Evolutionary conservation across 1,139 yeast genomes (phyloP), one percentile per base, ranked within the genome.

Genomic region (Diutina siamensis): DNA sequence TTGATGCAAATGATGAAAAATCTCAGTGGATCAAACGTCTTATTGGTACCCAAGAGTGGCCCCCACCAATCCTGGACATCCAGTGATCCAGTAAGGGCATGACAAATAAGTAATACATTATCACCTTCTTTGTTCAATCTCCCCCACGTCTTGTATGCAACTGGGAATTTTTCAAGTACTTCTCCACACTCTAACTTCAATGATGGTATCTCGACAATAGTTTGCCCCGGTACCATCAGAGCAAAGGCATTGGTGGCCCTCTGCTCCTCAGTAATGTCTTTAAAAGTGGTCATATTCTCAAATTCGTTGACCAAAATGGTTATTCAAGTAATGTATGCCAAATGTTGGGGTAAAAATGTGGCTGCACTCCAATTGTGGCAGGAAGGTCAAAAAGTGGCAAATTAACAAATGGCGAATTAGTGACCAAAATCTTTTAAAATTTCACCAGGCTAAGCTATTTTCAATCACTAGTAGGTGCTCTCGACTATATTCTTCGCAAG

Each of bases 41-140:
- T 75, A 21, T 79, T 84, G 3, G 81, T 76, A 0, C 98, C 98
- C 44, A 92, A 67, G 32, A 92, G 65, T 0, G 98, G 97, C 0
- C 97, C 97, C 98, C 98, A 86, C 98, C 98, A 92, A 58, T 92
- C 98, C 44, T 83, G 76, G 18, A 89, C 96, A 59, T 92, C 98
- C 0, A 96, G 76, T 0, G 96, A 86, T 0, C 98, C 98, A 0
- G 97, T 88, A 49, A 92, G 69, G 0, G 98, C 98, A 66, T 92
- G 98, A 55, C 96, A 86, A 18, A 92, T 84, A 31, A 92, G 79
- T 66, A 92, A 67, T 48, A 81, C 89, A 58, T 92, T 92, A 54
- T 81, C 80, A 8, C 72, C 76, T 4, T 63, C 66, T 9, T 67
- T 74, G 57, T 86, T 86, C 45, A 89, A 68, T 48, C 73, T 70